Base-by-base conservation (phyloP, 768 basidiomycete species). In the Mycena rebaudengoi region DNA sequence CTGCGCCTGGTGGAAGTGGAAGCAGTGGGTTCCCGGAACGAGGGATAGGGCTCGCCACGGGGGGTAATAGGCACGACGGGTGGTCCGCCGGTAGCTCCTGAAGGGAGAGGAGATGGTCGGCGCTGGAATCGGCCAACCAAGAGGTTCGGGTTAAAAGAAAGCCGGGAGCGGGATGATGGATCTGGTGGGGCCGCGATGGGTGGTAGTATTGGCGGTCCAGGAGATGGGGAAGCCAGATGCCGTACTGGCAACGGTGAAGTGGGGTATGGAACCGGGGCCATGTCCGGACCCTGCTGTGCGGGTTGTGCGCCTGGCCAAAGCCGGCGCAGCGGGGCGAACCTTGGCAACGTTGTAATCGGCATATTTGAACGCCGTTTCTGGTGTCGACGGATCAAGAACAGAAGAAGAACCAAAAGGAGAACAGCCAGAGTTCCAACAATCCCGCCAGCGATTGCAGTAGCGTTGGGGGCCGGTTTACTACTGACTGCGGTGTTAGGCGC, bases 91-190 rank as follows among this genome's bases (percentile, higher is more conserved):
- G n/a, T n/a, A n/a, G 28, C 25, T 26, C 26, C 49, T 16, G 39
- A n/a, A n/a, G 41, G 12, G 28, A 30, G 53, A 45, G 40, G 40
- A 48, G 50, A 43, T 54, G 45, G 63, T 51, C 20, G 67, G 60
- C 62, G 62, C 16, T 53, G 59, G 45, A 62, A 41, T 23, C 69
- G 62, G 13, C 67, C 62, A 7, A 73, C 73, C 14, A 76, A 64
- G 45, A 76, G 69, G 52, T 67, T 70, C 2, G 75, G 71, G 61
- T 75, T 73, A 62, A 76, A 76, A 4, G 75, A 74, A 35, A 74
- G 52, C n/a, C 62, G 39, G 11, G 66, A 68, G 28, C 10, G 26
- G 12, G 35, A 20, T 20, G 60, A 20, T 25, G 44, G 16, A 62
- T 54, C 39, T 46, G 54, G 64, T 60, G 21, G 46, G 12, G 62